Evolutionary conservation across 73 alveolate species (phyloP).

Genomic region (Paramecium biaurelia): DNA sequence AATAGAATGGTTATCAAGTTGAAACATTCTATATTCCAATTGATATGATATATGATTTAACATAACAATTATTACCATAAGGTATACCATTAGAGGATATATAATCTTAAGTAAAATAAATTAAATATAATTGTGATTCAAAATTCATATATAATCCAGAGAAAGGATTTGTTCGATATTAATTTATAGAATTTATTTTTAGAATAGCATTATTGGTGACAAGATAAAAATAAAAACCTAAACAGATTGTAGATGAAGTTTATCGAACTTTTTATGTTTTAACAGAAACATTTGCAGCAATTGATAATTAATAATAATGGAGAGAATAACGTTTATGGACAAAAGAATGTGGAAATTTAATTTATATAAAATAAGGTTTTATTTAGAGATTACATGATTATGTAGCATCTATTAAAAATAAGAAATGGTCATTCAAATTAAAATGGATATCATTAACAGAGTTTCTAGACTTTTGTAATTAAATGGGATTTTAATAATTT

Average conservation of each 20-base stretch:
- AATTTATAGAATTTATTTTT: conserved; percentile 70
- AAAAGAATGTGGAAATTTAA: conserved; percentile 53
- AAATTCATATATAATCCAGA: conserved; percentile 63
- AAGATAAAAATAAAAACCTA: neutral
- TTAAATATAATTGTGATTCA: neutral
- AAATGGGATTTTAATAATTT: conserved; percentile 47
- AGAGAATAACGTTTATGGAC: conserved; percentile 68
- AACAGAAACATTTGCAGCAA: neutral
- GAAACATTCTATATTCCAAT: neutral
- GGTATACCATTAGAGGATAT: neutral
- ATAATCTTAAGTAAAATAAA: neutral
- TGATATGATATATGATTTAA: neutral
- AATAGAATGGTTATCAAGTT: neutral
- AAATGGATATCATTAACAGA: conserved; percentile 73
- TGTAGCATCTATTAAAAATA: neutral
- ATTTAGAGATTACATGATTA: neutral
- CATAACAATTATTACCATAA: neutral
- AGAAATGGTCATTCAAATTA: neutral
- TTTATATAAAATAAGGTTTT: neutral
- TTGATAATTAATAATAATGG: conserved; percentile 63
- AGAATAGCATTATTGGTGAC: conserved; percentile 65
- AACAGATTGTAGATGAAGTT: conserved; percentile 55
- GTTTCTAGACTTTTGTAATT: conserved; percentile 67
- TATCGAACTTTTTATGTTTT: conserved; percentile 40
- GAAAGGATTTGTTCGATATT: conserved; percentile 65